Conservation (phyloP, 768 basidiomycete genomes). For the Leccinum rimulosum region DNA sequence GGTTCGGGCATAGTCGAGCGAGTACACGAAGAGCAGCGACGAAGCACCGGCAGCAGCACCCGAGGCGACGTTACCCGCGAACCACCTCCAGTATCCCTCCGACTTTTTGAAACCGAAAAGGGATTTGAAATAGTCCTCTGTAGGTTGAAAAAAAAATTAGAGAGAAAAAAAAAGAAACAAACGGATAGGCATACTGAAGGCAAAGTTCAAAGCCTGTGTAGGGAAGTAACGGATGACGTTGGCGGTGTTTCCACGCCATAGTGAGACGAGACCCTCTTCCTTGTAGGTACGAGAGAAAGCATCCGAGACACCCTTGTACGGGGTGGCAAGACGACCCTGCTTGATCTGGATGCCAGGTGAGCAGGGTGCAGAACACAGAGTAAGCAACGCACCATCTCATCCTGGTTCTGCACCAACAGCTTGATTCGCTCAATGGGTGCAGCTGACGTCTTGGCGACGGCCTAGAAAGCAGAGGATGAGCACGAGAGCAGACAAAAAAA, state of each 20-base stretch:
- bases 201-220: conserved; percentile 99
- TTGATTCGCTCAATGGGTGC: conserved; percentile 99
- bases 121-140: conserved; percentile 98
- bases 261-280: conserved; percentile 92
- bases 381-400: conserved; percentile 84
- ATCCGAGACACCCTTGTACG: conserved; percentile 95
- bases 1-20: conserved; percentile 98
- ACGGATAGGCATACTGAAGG: conserved; percentile 78
- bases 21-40: conserved; percentile 99
- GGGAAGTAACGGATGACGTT: conserved; percentile 99
- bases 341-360: conserved; percentile 68
- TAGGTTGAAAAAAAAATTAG: conserved; percentile 4
- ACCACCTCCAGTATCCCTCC: conserved; percentile 98
- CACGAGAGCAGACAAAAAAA: not conserved
- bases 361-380: not conserved
- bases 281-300: conserved; percentile 90
- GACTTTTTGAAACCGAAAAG: conserved; percentile 98
- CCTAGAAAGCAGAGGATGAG: conserved; percentile 47
- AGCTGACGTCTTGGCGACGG: conserved; percentile 97
- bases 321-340: conserved; percentile 93
- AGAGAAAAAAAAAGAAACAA: not conserved
- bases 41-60: conserved; percentile 99
- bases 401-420: conserved; percentile 97
- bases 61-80: conserved; percentile 95
- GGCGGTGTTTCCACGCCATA: conserved; percentile 99